Base-by-base conservation (phyloP, 768 basidiomycete genomes). In the Sporobolomyces pararoseus region DNA sequence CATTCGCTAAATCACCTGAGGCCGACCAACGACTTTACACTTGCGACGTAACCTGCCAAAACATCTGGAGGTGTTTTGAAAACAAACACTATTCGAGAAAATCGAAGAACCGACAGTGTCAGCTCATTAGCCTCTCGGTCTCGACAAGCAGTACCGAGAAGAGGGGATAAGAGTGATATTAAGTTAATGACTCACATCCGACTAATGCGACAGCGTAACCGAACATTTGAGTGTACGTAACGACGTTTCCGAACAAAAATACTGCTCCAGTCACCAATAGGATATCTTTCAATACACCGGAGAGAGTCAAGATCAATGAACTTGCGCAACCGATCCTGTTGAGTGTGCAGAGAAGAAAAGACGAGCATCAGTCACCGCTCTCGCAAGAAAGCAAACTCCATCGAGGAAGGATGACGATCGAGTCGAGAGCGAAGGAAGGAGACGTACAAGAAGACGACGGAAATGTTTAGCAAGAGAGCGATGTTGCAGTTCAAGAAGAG, bases 221-320 rank as follows among this genome's bases (percentile, higher is more conserved):
- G 32, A 84, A 37, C 35, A 70, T 32, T 78, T 98, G 95, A 19
- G 94, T 78, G 16, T 87, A 85, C 25, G 90, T 89, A 75, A 99
- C 86, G 17, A 79, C 78, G 17, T 85, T 84, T 49, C 89, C 87
- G 77, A 94, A 96, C 65, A 95, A 81, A 63, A 92, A 79, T 31
- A 96, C 91, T 1, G 91, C 93, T 52, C 91, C 92, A 13, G 86
- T 84, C 79, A 99, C 92, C 67, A 98, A 86, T 29, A 99, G 84
- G 71, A 98, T 96, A 79, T 98, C 94, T 90, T 89, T 79, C 7
- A 61, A 47, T n/a, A 70, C 70, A 3, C 94, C 94, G 1, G 94
- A 93, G 7, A 98, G 84, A 2, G 94, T 97, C 72, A 97, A 82
- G n/a, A 96, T 86, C 64, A 97, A 82, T 3, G 92, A 91, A 59